Evolutionary conservation across 192 early-diverging fungal species (phyloP), one percentile per base, ranked within the genome.

Genomic region (Gamsiella multidivaricata): DNA sequence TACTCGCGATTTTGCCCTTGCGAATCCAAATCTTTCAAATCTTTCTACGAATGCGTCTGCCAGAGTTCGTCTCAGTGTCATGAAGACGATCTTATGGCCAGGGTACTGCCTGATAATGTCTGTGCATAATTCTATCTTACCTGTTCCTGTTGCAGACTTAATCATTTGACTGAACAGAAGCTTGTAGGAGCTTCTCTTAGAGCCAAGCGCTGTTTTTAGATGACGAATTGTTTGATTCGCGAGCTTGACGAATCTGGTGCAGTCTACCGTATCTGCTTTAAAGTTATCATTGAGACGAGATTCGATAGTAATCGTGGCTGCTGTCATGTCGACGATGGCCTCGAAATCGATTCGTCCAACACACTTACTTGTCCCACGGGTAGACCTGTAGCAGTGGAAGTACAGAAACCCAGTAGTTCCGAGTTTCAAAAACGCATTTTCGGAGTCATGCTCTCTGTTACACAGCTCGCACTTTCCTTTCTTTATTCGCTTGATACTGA

Each of bases 341-440:
- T 39, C 45, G 45, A 46, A 46, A 18, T n/a, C 45, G n/a, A 46
- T 10, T n/a, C 45, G 10, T 18, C 45, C 45, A 10, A 46, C 15
- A 18, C 45, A n/a, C 10, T n/a, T n/a, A 18, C n/a, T n/a, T n/a
- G n/a, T n/a, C n/a, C n/a, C n/a, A 5, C n/a, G 9, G 17, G n/a
- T 46, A n/a, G 66, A 69, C 5, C 66, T 55, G 52, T 69, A 25
- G 37, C 56, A 69, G 47, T 59, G 31, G 22, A 59, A 39, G 42
- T n/a, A 59, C 5, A 69, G 26, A 10, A 20, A 32, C 17, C 56
- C 66, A 31, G 33, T 54, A 25, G 33, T 18, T 17, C 5, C 18
- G 29, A 69, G 54, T 18, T 20, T 49, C 34, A 69, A 26, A 29
- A 31, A 69, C 20, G 41, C 43, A 59, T 69, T 58, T 8, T 69